Base-by-base conservation (phyloP, 495 filamentous ascomycete species). In the Daldinia bambusicola region DNA sequence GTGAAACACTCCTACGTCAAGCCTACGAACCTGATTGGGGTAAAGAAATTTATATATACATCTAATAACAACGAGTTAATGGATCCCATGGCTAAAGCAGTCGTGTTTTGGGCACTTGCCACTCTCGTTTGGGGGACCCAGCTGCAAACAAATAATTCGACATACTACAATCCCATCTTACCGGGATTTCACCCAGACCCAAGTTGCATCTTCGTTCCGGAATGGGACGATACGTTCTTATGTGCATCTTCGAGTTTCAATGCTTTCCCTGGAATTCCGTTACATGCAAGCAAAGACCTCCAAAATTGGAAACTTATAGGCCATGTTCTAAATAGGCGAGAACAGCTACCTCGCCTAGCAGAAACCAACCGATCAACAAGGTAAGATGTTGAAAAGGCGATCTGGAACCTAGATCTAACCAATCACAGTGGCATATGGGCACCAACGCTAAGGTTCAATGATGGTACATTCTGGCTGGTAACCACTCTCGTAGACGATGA, bases 141-240 rank as follows among this genome's bases (percentile, higher is more conserved):
- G 20, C 13, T 16, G 5, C 32, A 48, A 34, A 61, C 31, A 18
- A 31, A 58, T 10, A 79, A 81, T 45, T 81, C 80, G 7, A 80
- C 80, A 6, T 80, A 80, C 61, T 71, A 74, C 53, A 87, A 88
- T 70, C 86, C 86, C 12, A 85, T 87, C 59, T 66, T 87, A 8
- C 85, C 85, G 0, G 85, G 86, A 20, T 88, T 85, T 69, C 82
- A 85, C 67, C 84, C 86, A 0, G 86, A 88, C 69, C 87, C 87
- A 0, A 83, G 80, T 64, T 87, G 84, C 66, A 84, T 86, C 32
- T 84, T 80, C 57, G 82, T 87, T 5, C 68, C 76, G 0, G 81
- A 86, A 31, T 80, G 78, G 63, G 77, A 85, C 52, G 67, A 83
- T 22, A 87, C 83, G 10, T 85, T 84, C 75, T 87, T 84, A 74